Conservation (phyloP, 495 filamentous ascomycete genomes). For the Articulospora tetracladia region DNA sequence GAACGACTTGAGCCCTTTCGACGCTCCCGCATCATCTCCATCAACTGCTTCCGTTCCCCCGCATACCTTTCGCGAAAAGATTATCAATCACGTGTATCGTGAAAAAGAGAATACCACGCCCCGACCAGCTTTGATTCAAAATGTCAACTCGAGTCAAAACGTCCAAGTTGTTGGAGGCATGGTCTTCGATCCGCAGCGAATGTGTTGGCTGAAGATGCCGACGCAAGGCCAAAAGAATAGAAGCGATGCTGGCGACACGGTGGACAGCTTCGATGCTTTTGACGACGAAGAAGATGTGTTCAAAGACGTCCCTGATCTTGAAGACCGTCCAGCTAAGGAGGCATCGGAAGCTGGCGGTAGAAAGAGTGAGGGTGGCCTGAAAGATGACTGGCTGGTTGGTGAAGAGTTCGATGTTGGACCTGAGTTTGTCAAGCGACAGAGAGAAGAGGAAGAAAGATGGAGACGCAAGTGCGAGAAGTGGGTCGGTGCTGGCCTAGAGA, state of each 20-base stretch:
- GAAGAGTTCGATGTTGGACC: constrained; percentile 98
- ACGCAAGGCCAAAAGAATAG: constrained; percentile 17
- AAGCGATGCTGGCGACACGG: constrained; percentile 37
- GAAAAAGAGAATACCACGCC: constrained; percentile 57
- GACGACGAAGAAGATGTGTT: constrained; percentile 58
- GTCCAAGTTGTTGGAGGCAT: constrained; percentile 92
- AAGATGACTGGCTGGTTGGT: constrained; percentile 79
- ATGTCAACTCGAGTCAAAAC: constrained; percentile 68
- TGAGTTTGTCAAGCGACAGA: constrained; percentile 82
- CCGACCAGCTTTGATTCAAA: constrained; percentile 89
- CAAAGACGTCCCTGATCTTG: constrained; percentile 51
- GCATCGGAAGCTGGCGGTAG: constrained; percentile 31
- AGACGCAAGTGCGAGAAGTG: constrained; percentile 77
- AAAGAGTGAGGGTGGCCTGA: constrained; percentile 39
- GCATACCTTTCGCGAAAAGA: constrained; percentile 36
- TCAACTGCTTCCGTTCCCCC: constrained; percentile 41
- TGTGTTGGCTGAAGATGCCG: constrained; percentile 85
- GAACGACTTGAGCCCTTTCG: constrained; percentile 73
- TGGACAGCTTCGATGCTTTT: constrained; percentile 77
- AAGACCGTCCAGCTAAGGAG: constrained; percentile 37
- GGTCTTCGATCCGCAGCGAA: constrained; percentile 94
- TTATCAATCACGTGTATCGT: constrained; percentile 26
- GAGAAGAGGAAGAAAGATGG: constrained; percentile 91
- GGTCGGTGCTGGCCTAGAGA: constrained; percentile 39
- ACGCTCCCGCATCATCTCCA: constrained; percentile 42